These are phyloP conservation scores for Mixia osmundae DNA, from an alignment of 1,284 basidiomycete species.

Conservation along the genomic window DNA sequence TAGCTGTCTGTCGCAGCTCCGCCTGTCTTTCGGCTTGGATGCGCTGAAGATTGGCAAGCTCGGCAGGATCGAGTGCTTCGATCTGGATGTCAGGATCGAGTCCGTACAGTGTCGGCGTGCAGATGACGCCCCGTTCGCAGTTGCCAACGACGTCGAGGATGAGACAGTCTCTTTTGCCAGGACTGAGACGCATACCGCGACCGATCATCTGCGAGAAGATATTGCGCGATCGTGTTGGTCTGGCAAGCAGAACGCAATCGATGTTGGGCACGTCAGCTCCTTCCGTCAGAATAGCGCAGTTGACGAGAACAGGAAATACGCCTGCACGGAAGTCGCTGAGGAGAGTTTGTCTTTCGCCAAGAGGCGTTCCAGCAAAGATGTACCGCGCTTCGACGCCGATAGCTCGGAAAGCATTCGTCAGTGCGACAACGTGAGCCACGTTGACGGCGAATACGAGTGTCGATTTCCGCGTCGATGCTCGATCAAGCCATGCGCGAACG, in stretches of 20 bases:
- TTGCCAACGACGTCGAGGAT: slow-evolving; percentile 84
- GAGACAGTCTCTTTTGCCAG: slow-evolving; percentile 55
- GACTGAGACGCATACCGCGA: slow-evolving; percentile 66
- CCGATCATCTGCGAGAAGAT: slow-evolving; percentile 50
- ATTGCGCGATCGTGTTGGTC: slow-evolving; percentile 10
- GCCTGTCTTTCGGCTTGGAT: background rate
- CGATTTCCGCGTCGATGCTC: slow-evolving; percentile 38
- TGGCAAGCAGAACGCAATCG: slow-evolving; percentile 60
- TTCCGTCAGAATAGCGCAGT: slow-evolving; percentile 81
- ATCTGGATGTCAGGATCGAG: slow-evolving; percentile 46
- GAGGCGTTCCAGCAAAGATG: slow-evolving; percentile 42
- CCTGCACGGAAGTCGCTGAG: slow-evolving; percentile 45
- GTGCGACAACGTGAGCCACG: slow-evolving; percentile 49
- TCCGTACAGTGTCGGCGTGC: slow-evolving; percentile 65
- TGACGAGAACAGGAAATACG: slow-evolving; percentile 64
- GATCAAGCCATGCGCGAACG: slow-evolving; percentile 56
- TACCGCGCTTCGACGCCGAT: slow-evolving; percentile 71
- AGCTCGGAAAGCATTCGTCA: slow-evolving; percentile 47
- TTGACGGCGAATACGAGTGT: slow-evolving; percentile 82
- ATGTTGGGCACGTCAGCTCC: slow-evolving; percentile 32
- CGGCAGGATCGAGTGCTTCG: slow-evolving; percentile 23
- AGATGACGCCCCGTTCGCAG: slow-evolving; percentile 44
- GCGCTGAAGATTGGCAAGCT: no score
- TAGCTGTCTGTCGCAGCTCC: background rate
- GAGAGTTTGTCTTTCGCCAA: slow-evolving; percentile 37